Conservation (phyloP, 208 protist species). For the Plasmodiophora brassicae region DNA sequence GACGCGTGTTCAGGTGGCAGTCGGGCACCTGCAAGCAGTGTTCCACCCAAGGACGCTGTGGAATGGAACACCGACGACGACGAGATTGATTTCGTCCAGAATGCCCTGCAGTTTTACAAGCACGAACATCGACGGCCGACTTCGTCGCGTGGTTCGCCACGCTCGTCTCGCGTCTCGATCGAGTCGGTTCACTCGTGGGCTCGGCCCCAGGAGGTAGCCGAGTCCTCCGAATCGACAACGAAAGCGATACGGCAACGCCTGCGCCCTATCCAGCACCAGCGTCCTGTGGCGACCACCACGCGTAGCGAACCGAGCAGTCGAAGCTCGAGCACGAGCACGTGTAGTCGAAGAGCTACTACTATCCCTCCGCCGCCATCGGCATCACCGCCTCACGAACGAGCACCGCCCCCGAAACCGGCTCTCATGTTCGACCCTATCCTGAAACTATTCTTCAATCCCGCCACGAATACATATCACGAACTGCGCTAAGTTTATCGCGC, state of each 20-base stretch:
- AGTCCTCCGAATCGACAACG: background rate
- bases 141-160: background rate
- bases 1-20: background rate
- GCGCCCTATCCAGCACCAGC: background rate
- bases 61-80: conserved; percentile 4
- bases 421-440: conserved; percentile 29
- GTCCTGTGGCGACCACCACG: background rate
- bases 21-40: background rate
- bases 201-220: background rate
- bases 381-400: background rate
- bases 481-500: too few relatives aligned
- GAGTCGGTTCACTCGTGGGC: background rate
- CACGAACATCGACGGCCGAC: background rate
- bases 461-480: conserved; percentile 15
- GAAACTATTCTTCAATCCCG: conserved; percentile 7
- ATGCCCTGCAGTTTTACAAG: background rate
- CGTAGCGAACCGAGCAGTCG: background rate
- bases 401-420: background rate
- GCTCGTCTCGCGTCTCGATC: background rate
- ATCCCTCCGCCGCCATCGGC: background rate
- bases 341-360: background rate
- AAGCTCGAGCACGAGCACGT: background rate
- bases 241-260: background rate
- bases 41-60: background rate
- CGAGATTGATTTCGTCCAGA: background rate